Conservation (phyloP, 345 rosid genomes). For the Moricandia arvensis region DNA sequence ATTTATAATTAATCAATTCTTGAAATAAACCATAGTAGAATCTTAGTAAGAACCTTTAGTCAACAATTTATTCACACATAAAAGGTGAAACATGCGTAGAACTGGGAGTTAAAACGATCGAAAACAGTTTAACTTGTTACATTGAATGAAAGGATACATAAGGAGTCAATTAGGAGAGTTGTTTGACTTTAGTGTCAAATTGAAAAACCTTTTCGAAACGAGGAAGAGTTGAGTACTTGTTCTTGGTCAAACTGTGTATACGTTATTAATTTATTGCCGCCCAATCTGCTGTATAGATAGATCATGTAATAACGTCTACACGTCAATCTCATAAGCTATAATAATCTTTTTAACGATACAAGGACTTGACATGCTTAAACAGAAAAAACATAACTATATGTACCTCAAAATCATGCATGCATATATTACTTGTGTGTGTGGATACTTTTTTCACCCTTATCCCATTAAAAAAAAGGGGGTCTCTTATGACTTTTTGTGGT, state of each 20-base stretch:
- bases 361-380: neutral
- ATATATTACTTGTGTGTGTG: neutral
- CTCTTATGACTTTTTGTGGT: too few relatives aligned
- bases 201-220: conserved; percentile 16
- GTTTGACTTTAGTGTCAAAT: conserved; percentile 22
- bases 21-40: too few relatives aligned
- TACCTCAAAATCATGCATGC: neutral
- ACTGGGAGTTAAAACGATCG: neutral
- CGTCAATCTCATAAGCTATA: neutral
- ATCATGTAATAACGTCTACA: conserved; percentile 14
- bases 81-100: neutral
- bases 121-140: neutral
- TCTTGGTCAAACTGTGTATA: conserved; percentile 1
- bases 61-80: neutral
- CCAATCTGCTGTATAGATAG: conserved; percentile 7
- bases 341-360: neutral
- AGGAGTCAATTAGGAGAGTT: neutral
- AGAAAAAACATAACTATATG: neutral
- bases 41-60: too few relatives aligned
- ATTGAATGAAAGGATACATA: neutral
- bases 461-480: too few relatives aligned
- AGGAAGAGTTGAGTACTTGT: neutral
- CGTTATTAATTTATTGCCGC: neutral
- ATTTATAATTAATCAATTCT: neutral
- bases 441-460: too few relatives aligned